Base-by-base conservation (phyloP, 169 alveolate genomes). In the Plasmodium falciparum region DNA sequence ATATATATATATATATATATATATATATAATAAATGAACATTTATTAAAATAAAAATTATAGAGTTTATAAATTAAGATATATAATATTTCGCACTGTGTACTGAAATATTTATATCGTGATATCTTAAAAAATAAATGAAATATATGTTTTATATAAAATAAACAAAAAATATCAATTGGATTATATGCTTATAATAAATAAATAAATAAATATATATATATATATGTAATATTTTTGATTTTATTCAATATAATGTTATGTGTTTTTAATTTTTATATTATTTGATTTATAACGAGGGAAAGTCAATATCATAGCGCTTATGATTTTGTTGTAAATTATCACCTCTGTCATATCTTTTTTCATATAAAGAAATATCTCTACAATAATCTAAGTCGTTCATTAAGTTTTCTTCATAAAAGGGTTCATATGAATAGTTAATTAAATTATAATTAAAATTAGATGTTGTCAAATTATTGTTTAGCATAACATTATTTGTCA, bases 351-450 rank as follows among this genome's bases (percentile, higher is more conserved):
- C 89, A 20, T 47, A 76, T 63, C 89, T 45, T 39, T 49, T 76
- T 62, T 76, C 89, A 39, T 76, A 76, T 47, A 76, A 24, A n/a
- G 76, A 63, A 63, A 76, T 76, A 22, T 76, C 89, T 54, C 89
- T 47, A 29, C 89, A 76, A 52, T 63, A 76, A 15, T 76, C 89
- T 45, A 65, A 6, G 8, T 63, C 69, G 24, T 76, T 67, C 26
- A 76, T 49, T 2, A 49, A 8, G 15, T 47, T 6, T 9, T 17
- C 66, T 11, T 22, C 52, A 56, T 76, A 67, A 52, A 24, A 11
- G 3, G n/a, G 13, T 39, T 76, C 63, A 56, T 33, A 3, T 7
- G 52, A 1, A 39, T 73, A 11, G 13, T 74, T 74, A 33, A 45
- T 26, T 12, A 70, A 45, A 15, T 70, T 70, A 11, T 70, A 70